Percentiles rank a stretch among this genome's conserved stretches.
These are phyloP conservation scores for Biscogniauxia marginata DNA, from an alignment of 2,329 filamentous ascomycete species.

Conservation along the genomic window DNA sequence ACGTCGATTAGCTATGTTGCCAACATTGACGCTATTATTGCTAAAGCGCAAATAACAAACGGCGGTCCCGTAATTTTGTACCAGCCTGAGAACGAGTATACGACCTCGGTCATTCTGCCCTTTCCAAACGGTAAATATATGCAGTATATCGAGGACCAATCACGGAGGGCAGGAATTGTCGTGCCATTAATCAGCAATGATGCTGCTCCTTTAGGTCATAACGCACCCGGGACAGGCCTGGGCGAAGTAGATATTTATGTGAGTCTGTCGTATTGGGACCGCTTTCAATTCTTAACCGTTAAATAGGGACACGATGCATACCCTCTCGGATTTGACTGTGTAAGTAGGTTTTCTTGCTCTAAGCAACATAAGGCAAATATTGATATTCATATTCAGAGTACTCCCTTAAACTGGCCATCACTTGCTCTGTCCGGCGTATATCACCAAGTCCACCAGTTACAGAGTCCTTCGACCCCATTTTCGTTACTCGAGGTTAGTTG, in stretches of 20 bases:
- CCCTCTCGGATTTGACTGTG: conserved; percentile 45
- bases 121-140: conserved; percentile 70
- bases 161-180: conserved; percentile 65
- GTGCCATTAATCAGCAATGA: conserved; percentile 78
- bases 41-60: conserved; percentile 76
- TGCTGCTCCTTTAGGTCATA: conserved; percentile 57
- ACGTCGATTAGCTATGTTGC: conserved; percentile 51
- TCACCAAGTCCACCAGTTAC: conserved; percentile 50
- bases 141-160: conserved; percentile 37
- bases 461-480: conserved; percentile 66
- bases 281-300: conserved; percentile 2
- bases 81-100: conserved; percentile 80
- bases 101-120: conserved; percentile 13
- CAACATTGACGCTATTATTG: conserved; percentile 63
- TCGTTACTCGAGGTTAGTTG: conserved; percentile 29
- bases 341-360: not conserved
- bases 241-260: conserved; percentile 40
- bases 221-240: conserved; percentile 60
- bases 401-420: conserved; percentile 56
- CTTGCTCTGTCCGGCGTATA: conserved; percentile 56
- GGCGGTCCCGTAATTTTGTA: conserved; percentile 76
- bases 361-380: not conserved
- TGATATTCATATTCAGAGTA: conserved; percentile 6
- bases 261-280: not conserved
- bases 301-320: conserved; percentile 38